Conservation (phyloP, 306 rosid genomes). For the Cyamopsis tetragonoloba region DNA sequence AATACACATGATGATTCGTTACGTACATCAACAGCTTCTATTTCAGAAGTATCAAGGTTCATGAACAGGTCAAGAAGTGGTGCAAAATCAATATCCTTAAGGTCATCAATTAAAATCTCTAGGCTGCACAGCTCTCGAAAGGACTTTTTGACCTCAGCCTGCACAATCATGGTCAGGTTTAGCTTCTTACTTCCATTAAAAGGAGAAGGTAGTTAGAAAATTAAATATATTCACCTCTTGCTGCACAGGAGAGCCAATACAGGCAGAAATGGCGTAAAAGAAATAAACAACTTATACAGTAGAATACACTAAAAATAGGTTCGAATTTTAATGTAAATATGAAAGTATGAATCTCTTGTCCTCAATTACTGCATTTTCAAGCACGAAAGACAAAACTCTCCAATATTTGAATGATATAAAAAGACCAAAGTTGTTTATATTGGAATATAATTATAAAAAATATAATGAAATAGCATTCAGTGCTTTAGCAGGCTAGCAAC, state of each 20-base stretch:
- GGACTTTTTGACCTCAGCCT: slow-evolving; percentile 59
- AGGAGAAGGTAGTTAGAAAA: slow-evolving; percentile 8
- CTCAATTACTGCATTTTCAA: background rate
- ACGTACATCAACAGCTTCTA: slow-evolving; percentile 67
- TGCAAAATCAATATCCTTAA: slow-evolving; percentile 61
- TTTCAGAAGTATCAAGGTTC: slow-evolving; percentile 52
- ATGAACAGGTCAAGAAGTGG: slow-evolving; percentile 62
- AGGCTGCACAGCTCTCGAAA: slow-evolving; percentile 46
- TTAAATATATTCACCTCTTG: background rate
- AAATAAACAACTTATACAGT: background rate
- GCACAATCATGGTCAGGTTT: slow-evolving; percentile 23
- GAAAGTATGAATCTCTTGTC: background rate
- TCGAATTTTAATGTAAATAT: background rate
- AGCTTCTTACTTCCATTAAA: slow-evolving; percentile 21
- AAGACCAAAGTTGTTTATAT: slow-evolving; percentile 9
- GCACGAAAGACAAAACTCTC: too few species aligned
- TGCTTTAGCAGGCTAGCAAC: background rate
- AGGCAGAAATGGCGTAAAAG: background rate
- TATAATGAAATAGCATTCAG: background rate
- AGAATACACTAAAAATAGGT: background rate
- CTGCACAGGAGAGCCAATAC: background rate
- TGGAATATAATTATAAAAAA: slow-evolving; percentile 17
- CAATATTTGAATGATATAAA: too few species aligned
- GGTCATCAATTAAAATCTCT: slow-evolving; percentile 57
- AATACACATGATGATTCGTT: slow-evolving; percentile 51